These are phyloP conservation scores for Trifolium fragiferum DNA, from an alignment of 306 rosid genomes.

Conservation along the genomic window DNA sequence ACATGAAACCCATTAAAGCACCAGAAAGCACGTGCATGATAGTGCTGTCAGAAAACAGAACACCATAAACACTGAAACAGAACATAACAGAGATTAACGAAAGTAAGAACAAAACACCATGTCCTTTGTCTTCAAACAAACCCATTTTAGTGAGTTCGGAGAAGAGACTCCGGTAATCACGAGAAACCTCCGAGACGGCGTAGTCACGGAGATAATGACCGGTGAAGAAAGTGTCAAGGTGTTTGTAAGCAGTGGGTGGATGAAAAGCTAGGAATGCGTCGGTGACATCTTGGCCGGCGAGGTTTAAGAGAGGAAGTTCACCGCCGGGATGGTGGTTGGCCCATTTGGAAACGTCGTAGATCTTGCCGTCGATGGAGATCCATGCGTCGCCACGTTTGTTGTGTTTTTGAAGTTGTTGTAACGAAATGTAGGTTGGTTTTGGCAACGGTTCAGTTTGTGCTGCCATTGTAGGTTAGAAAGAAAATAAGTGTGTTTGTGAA, in stretches of 20 bases:
- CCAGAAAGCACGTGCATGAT: conserved; percentile 53
- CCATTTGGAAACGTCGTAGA: conserved; percentile 74
- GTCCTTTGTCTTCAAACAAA: conserved; percentile 65
- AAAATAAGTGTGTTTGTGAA: neutral
- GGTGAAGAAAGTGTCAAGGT: conserved; percentile 56
- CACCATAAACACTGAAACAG: conserved; percentile 53
- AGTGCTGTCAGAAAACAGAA: conserved; percentile 47
- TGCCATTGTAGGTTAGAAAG: neutral
- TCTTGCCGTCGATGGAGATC: conserved; percentile 78
- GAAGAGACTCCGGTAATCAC: conserved; percentile 55
- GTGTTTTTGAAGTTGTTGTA: conserved; percentile 35
- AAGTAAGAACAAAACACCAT: conserved; percentile 45
- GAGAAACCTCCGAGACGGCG: conserved; percentile 64
- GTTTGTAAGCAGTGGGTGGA: conserved; percentile 56
- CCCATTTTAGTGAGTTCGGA: conserved; percentile 49
- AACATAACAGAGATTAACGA: conserved; percentile 45
- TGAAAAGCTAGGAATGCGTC: conserved; percentile 83
- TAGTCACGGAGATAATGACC: conserved; percentile 56
- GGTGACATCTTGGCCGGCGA: conserved; percentile 83
- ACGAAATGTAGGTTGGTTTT: conserved; percentile 40
- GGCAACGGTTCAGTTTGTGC: neutral
- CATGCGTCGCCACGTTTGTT: conserved; percentile 62
- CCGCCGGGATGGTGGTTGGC: conserved; percentile 76
- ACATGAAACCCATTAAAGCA: conserved; percentile 54
- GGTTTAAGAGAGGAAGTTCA: conserved; percentile 54